phyloP scores from a whole-genome alignment of 2,329 filamentous ascomycete genomes.

The Penicillium verrucosum region DNA sequence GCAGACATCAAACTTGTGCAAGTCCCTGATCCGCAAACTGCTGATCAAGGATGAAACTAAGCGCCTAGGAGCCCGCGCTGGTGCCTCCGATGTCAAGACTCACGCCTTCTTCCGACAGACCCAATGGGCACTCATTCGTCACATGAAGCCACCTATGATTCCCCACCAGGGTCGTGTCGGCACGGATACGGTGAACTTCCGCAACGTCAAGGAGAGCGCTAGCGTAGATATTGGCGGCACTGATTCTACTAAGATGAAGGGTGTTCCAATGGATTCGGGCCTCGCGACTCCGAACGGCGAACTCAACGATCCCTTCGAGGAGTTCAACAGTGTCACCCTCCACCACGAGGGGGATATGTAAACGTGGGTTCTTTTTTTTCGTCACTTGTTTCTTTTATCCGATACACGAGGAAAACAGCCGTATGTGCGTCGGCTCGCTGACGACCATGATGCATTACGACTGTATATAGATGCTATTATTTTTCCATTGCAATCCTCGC shows the following conservation, averaged over 20 bases:
- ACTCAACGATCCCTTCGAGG: slow-evolving; percentile 85
- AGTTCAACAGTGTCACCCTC: slow-evolving; percentile 96
- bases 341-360: slow-evolving; percentile 81
- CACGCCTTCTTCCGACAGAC: slow-evolving; percentile 96
- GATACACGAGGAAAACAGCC: slow-evolving; percentile 15
- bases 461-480: slow-evolving; percentile 25
- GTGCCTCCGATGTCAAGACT: slow-evolving; percentile 92
- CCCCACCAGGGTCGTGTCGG: slow-evolving; percentile 78
- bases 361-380: slow-evolving; percentile 8
- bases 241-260: slow-evolving; percentile 55
- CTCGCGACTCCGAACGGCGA: slow-evolving; percentile 82
- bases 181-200: slow-evolving; percentile 93
- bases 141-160: slow-evolving; percentile 97
- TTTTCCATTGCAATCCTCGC: slow-evolving; percentile 21
- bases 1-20: slow-evolving; percentile 90
- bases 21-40: slow-evolving; percentile 91
- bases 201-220: slow-evolving; percentile 95
- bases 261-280: slow-evolving; percentile 81
- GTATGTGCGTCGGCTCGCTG: slow-evolving; percentile 26
- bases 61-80: slow-evolving; percentile 86
- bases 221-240: slow-evolving; percentile 68
- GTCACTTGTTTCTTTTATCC: slow-evolving; percentile 13
- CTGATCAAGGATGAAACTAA: slow-evolving; percentile 97
- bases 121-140: slow-evolving; percentile 93
- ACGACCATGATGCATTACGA: slow-evolving; percentile 37